A percentile compares a stretch with the other conserved stretches of the same genome.
phyloP scores from a whole-genome alignment of 176 grass and related monocot species.

The Aegilops tauschii region DNA sequence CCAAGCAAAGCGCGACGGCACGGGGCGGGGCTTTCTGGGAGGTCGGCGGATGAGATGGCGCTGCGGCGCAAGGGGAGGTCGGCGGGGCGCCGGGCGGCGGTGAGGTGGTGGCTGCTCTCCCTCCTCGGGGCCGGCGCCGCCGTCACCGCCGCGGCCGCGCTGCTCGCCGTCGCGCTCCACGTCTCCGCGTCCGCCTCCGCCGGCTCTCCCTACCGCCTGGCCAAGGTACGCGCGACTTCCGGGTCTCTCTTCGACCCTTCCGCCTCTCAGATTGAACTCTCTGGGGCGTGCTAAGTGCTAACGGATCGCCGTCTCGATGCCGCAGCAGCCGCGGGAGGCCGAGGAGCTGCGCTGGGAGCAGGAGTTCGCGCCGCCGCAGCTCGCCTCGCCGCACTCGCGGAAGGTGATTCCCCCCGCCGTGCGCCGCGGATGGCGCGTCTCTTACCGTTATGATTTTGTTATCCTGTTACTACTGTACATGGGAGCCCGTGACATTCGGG shows the following conservation, averaged over 20 bases:
- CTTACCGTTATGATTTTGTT: background rate
- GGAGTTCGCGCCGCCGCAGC: conserved; percentile 72
- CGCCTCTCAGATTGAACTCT: conserved; percentile 2
- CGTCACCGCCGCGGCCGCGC: conserved; percentile 39
- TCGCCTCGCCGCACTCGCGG: conserved; percentile 43
- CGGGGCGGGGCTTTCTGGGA: background rate
- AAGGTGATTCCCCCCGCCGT: conserved; percentile 42
- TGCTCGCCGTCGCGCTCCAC: conserved; percentile 52
- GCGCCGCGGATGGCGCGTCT: background rate
- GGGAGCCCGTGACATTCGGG: conserved; percentile 27
- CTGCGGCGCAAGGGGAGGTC: conserved; percentile 51
- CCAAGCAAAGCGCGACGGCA: background rate
- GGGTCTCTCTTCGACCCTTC: too few species aligned
- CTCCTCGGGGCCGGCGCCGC: conserved; percentile 44
- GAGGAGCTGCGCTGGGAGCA: conserved; percentile 74
- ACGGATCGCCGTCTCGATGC: background rate
- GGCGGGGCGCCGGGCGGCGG: conserved; percentile 23
- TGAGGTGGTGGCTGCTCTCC: conserved; percentile 45
- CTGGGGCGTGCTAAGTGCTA: background rate
- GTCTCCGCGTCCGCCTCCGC: conserved; percentile 25
- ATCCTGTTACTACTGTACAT: background rate
- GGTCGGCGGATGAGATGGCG: conserved; percentile 29
- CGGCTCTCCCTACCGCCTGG: conserved; percentile 42
- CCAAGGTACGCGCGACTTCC: conserved; percentile 28
- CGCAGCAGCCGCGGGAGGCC: conserved; percentile 46